Evolutionary conservation across 2,329 filamentous ascomycete species (phyloP), one percentile per base, ranked within the genome.

Genomic region (Trichoderma gracile): DNA sequence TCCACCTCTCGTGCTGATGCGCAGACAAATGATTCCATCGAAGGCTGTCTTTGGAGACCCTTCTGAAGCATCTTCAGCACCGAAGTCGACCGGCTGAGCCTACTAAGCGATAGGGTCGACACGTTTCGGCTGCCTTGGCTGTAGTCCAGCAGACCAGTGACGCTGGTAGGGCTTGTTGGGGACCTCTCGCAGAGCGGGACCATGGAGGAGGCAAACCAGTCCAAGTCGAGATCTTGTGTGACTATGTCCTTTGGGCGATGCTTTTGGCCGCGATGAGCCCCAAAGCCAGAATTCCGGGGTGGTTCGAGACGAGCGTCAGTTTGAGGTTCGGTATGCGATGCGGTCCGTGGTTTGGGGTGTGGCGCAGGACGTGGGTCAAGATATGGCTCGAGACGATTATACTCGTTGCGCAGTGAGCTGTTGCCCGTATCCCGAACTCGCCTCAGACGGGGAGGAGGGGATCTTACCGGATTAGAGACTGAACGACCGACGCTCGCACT

Each of bases 11-110:
- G 46, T 45, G 69, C 68, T 21, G 61, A 52, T 25, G 42, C 30
- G 33, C 69, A 69, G 25, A 69, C 67, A 40, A 68, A 69, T 7
- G 69, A 71, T 17, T 55, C 52, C n/a, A 68, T 65, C 8, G 68
- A 71, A 10, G 43, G 49, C 15, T 59, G 55, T 7, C 46, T 46
- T 23, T 58, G 47, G 23, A 54, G 40, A 40, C 64, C 52, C 19
- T 42, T 54, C 27, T 54, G 53, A n/a, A 65, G 9, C 58, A 30
- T 52, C 21, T 45, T 53, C 19, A 57, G n/a, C 3, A 50, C 40
- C 15, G 59, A 56, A 19, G 49, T n/a, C 6, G 57, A 23, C 27
- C 52, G 33, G 15, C 23, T 27, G 12, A n/a, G 54, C 1, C 33
- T 46, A 17, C 33, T 2, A 7, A 47, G 7, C 17, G 43, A 25